phyloP scores from a whole-genome alignment of 768 basidiomycete genomes.

The Suillus paluster region DNA sequence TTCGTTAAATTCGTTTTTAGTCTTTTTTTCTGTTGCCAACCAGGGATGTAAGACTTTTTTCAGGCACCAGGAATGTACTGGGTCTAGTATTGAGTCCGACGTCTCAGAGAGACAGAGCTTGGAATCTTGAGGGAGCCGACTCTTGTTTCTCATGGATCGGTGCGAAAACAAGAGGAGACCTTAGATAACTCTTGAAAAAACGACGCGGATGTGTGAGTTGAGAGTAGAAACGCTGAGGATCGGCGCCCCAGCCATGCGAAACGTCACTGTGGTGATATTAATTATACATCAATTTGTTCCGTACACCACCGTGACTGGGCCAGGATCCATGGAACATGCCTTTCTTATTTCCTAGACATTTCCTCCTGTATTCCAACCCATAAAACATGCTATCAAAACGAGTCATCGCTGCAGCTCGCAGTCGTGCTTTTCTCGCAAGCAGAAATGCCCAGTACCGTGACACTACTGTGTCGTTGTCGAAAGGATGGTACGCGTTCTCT shows the following conservation, averaged over 20 bases:
- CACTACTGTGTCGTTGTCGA: conserved; percentile 41
- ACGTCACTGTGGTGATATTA: not conserved
- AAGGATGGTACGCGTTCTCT: conserved; percentile 49
- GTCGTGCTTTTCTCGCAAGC: conserved; percentile 52
- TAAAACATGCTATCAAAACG: conserved; percentile 69
- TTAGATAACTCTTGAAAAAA: not conserved
- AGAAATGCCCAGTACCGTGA: conserved; percentile 31
- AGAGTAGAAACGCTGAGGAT: not conserved
- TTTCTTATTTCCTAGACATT: conserved; percentile 1
- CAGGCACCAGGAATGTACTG: not conserved
- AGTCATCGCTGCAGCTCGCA: conserved; percentile 66
- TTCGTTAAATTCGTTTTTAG: not conserved
- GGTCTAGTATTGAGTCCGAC: not conserved
- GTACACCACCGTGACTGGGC: not conserved
- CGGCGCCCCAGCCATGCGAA: not conserved
- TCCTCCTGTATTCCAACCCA: not conserved
- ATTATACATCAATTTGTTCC: conserved; percentile 4
- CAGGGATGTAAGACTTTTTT: not conserved
- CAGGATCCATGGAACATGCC: not conserved
- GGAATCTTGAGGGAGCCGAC: not conserved
- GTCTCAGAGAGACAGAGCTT: not conserved
- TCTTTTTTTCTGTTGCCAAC: not conserved
- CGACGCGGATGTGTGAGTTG: not conserved
- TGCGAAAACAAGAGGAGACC: not conserved
- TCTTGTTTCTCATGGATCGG: not conserved